Evolutionary conservation across 176 grass and related monocot genomes (phyloP), one percentile per base, ranked within the genome.

Genomic region (Otatea glauca): DNA sequence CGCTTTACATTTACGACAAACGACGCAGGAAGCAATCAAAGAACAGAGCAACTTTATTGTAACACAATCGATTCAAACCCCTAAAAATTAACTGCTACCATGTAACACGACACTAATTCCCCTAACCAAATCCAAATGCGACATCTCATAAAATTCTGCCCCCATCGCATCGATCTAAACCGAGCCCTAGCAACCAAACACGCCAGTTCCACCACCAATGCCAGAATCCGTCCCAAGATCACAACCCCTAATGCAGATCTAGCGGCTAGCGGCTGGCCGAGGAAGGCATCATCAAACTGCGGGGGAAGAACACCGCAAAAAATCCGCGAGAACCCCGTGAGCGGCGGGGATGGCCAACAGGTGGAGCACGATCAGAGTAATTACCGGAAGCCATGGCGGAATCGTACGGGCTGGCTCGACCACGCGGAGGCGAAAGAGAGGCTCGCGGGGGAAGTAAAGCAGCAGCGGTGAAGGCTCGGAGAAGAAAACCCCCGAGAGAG

Each of bases 331-430:
- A 59, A 29, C 39, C 24, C 9, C 27, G 20, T 6, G 75, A 67
- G 5, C n/a, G 32, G 62, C 42, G 42, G 13, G 18, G 20, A 5
- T 17, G 11, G 20, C 9, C 18, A 12, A 11, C 1, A 3, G 4
- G 3, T 43, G 29, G 6, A 15, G 21, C 50, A 34, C 12, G 27
- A 1, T 5, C 3, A 35, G 70, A 23, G 68, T 0, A 17, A 55
- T 76, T 89, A 89, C 83, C 88, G 43, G 88, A 89, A 20, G 88
- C 88, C 88, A 89, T 89, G 77, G 63, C 53, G 67, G 47, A 65
- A 58, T 67, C 66, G 53, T 37, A 6, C 7, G 65, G 37, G 7
- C 24, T 44, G 67, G 50, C 25, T 18, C 14, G 45, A 10, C 54
- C 54, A 21, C 4, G 68, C 9, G 34, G 15, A 27, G 25, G 20